These are phyloP conservation scores for Raffaelea ambrosiae DNA, from an alignment of 2,329 filamentous ascomycete genomes.

Conservation along the genomic window DNA sequence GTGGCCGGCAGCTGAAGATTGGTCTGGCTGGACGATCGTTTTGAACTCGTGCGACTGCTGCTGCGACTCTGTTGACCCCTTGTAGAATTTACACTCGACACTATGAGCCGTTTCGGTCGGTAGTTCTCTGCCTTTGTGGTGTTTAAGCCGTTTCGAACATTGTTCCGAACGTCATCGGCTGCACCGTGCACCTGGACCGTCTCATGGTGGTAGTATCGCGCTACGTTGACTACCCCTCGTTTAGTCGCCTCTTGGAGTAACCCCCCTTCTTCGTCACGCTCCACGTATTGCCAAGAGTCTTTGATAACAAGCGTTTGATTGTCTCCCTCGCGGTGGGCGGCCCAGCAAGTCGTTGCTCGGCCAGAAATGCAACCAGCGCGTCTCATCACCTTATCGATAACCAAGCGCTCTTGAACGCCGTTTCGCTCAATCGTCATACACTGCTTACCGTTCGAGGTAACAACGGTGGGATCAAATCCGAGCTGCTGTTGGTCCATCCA, in stretches of 20 bases:
- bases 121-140: background rate
- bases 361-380: slow-evolving; percentile 24
- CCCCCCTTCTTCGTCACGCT: slow-evolving; percentile 26
- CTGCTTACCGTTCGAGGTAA: slow-evolving; percentile 19
- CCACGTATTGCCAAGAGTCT: slow-evolving; percentile 27
- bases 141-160: background rate
- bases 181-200: background rate
- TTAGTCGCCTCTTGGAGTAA: slow-evolving; percentile 23
- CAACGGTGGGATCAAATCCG: slow-evolving; percentile 35
- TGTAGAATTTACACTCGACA: background rate
- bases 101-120: background rate
- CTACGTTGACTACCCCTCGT: slow-evolving; percentile 17
- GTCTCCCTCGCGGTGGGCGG: slow-evolving; percentile 25
- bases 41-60: background rate
- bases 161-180: background rate
- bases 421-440: slow-evolving; percentile 31
- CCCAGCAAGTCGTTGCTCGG: slow-evolving; percentile 31
- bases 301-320: slow-evolving; percentile 27
- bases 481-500: slow-evolving; percentile 30
- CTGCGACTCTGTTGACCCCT: background rate
- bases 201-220: slow-evolving; percentile 14
- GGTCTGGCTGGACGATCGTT: slow-evolving; percentile 1
- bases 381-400: slow-evolving; percentile 28
- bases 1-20: background rate
- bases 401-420: slow-evolving; percentile 26